Percentiles rank a stretch among this genome's conserved stretches.
phyloP scores from a whole-genome alignment of 768 basidiomycete species.

The Mycena chlorophos region DNA sequence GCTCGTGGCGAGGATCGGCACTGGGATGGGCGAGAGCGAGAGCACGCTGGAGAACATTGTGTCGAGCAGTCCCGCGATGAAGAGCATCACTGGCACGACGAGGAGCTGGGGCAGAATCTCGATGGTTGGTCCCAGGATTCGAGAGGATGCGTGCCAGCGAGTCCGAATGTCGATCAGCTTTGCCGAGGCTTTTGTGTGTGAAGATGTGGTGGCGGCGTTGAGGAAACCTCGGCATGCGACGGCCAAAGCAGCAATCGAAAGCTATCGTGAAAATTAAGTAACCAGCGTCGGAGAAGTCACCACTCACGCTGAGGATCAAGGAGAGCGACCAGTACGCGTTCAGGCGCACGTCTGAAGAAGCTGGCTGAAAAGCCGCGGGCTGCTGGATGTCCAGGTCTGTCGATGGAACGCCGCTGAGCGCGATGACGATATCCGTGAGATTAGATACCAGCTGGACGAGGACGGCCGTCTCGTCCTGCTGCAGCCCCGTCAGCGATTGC shows the following conservation, averaged over 20 bases:
- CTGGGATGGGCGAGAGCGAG: background rate
- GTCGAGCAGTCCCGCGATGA: constrained; percentile 23
- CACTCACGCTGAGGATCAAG: constrained; percentile 19
- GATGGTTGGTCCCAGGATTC: constrained; percentile 18
- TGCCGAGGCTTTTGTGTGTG: constrained; percentile 10
- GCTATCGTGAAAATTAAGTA: background rate
- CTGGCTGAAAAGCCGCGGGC: constrained; percentile 14
- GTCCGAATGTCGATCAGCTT: constrained; percentile 21
- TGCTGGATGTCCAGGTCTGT: background rate
- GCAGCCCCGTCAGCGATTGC: constrained; percentile 14
- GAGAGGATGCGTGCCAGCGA: constrained; percentile 16
- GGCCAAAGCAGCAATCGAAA: constrained; percentile 22
- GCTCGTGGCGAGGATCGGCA: constrained; percentile 10
- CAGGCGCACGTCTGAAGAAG: constrained; percentile 13
- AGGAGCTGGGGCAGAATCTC: constrained; percentile 21
- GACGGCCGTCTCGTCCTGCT: constrained; percentile 6
- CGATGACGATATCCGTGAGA: constrained; percentile 18
- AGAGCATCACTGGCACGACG: constrained; percentile 21
- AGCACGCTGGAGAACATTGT: constrained; percentile 15
- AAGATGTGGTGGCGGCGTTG: constrained; percentile 14
- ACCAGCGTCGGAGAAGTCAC: background rate
- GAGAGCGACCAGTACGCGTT: constrained; percentile 23
- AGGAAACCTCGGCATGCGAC: constrained; percentile 21
- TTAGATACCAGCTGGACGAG: constrained; percentile 15
- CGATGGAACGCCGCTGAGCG: constrained; percentile 1